Conservation (phyloP, 139 green algal species). For the Picochlorum sp. region DNA sequence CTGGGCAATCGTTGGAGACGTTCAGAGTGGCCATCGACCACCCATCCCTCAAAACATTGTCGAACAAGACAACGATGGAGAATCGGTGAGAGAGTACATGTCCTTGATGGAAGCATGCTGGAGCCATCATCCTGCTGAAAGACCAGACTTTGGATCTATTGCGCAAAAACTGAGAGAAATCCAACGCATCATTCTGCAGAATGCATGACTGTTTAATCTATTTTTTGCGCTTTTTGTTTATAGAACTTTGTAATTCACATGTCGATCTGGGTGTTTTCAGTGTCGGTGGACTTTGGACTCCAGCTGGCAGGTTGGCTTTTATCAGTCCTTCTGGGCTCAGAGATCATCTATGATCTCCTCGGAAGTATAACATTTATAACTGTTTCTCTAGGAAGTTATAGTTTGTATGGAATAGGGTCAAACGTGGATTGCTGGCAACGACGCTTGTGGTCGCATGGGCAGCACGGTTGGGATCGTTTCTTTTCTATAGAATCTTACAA, state of each 20-base stretch:
- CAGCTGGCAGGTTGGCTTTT: slow-evolving; percentile 30
- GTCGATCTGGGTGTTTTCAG: slow-evolving; percentile 1
- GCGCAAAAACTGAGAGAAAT: slow-evolving; percentile 13
- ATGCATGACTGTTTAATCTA: background rate
- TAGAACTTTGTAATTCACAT: background rate
- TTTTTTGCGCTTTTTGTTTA: background rate
- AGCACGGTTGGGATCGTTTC: slow-evolving; percentile 59
- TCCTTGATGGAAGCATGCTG: slow-evolving; percentile 12
- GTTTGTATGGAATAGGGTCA: slow-evolving; percentile 4
- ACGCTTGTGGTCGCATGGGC: slow-evolving; percentile 63
- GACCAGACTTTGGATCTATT: slow-evolving; percentile 51
- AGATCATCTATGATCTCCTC: slow-evolving; percentile 69
- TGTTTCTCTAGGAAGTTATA: slow-evolving; percentile 27
- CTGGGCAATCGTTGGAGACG: background rate
- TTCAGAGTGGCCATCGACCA: background rate
- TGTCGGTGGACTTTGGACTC: slow-evolving; percentile 27
- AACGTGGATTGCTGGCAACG: slow-evolving; percentile 31
- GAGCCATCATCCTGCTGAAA: slow-evolving; percentile 14
- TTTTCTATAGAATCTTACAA: slow-evolving; percentile 56
- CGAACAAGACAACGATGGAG: background rate
- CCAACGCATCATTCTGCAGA: background rate
- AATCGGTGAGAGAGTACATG: slow-evolving; percentile 4
- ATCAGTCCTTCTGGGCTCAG: slow-evolving; percentile 37
- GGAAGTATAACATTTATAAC: slow-evolving; percentile 47
- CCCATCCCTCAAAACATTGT: background rate